These are phyloP conservation scores for Lentinus brumalis DNA, from an alignment of 768 basidiomycete genomes.

Conservation along the genomic window DNA sequence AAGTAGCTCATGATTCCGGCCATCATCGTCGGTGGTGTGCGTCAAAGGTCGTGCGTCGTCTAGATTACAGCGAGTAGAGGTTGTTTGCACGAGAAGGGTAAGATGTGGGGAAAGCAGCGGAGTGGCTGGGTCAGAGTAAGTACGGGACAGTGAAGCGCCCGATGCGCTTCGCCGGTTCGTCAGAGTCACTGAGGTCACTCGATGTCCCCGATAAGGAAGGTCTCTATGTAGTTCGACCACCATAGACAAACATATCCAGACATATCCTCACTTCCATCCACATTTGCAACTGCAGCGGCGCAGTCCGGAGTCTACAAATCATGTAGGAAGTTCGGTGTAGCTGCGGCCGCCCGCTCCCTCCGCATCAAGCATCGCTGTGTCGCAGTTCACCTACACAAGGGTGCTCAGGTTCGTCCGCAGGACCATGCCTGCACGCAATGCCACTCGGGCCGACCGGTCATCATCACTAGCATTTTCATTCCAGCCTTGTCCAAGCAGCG, in stretches of 20 bases:
- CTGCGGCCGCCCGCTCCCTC: no score
- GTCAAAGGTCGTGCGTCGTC: neutral
- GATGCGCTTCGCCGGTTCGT: conserved; percentile 1
- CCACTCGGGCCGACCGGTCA: neutral
- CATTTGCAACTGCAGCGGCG: neutral
- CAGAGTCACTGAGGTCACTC: conserved; percentile 20
- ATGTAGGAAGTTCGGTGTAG: no score
- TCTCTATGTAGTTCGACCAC: conserved; percentile 1
- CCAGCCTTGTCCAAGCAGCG: conserved; percentile 3
- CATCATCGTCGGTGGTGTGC: conserved; percentile 52
- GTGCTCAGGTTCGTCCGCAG: no score
- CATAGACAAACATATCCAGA: no score
- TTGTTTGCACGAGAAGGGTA: neutral
- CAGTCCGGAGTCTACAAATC: no score
- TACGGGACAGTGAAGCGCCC: conserved; percentile 13
- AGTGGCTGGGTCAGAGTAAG: conserved; percentile 18
- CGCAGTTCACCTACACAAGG: no score
- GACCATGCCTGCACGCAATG: neutral
- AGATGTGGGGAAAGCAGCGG: neutral
- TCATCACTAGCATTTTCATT: conserved; percentile 11
- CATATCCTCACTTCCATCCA: neutral
- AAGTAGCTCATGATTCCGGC: conserved; percentile 87
- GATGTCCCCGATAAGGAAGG: conserved; percentile 33
- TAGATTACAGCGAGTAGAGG: neutral
- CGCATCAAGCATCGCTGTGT: no score